These are phyloP conservation scores for Mycena haematopus DNA, from an alignment of 768 basidiomycete genomes.

Conservation along the genomic window DNA sequence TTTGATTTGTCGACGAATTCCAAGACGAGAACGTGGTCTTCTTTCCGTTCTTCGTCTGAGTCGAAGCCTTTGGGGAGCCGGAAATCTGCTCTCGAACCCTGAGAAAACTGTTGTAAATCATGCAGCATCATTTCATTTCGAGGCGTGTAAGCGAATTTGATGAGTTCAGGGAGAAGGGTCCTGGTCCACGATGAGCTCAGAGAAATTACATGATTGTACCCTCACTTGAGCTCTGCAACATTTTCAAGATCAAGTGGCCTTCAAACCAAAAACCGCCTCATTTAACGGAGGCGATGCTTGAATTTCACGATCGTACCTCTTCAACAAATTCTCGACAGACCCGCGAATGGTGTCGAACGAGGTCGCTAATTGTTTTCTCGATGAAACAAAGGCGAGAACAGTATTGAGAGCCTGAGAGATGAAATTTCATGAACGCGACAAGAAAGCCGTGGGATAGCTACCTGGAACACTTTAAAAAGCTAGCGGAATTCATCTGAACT, in stretches of 20 bases:
- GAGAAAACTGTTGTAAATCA: constrained; percentile 36
- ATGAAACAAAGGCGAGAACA: constrained; percentile 85
- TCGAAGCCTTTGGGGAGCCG: constrained; percentile 40
- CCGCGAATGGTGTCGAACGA: constrained; percentile 78
- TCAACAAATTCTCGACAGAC: constrained; percentile 82
- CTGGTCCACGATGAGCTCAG: constrained; percentile 41
- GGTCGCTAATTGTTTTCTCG: constrained; percentile 78
- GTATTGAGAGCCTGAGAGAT: constrained; percentile 78
- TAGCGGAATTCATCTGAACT: constrained; percentile 15
- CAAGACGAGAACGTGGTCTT: constrained; percentile 52
- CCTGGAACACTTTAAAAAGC: constrained; percentile 52
- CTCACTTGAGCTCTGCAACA: constrained; percentile 86
- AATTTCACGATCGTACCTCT: constrained; percentile 54
- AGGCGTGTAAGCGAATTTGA: constrained; percentile 85
- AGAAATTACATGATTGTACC: constrained; percentile 9
- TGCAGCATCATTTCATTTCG: constrained; percentile 65
- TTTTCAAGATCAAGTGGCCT: constrained; percentile 81
- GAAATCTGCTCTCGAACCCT: constrained; percentile 37
- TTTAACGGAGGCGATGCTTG: neutral
- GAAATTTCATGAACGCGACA: neutral
- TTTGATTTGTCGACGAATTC: constrained; percentile 48
- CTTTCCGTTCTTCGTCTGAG: constrained; percentile 40
- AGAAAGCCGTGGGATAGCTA: constrained; percentile 25
- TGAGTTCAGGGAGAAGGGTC: constrained; percentile 79
- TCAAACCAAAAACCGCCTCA: constrained; percentile 17